A percentile compares a stretch with the other conserved stretches of the same genome.
phyloP scores from a whole-genome alignment of 2,329 filamentous ascomycete species.

The Sporothrix brasiliensis region DNA sequence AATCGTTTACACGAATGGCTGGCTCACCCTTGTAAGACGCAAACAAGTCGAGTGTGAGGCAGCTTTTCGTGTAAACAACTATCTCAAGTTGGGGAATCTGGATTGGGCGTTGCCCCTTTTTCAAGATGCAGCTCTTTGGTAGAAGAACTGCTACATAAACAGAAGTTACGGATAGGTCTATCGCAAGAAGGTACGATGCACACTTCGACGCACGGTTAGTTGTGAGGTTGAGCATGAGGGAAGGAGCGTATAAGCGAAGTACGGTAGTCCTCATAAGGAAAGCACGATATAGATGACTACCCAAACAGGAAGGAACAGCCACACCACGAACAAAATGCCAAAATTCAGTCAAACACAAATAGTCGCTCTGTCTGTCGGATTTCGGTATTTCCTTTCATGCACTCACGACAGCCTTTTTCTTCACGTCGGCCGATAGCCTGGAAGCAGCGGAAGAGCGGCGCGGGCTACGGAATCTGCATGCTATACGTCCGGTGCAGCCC shows the following conservation, averaged over 20 bases:
- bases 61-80: no score
- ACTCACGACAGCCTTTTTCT: not conserved
- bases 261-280: not conserved
- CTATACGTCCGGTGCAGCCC: not conserved
- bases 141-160: not conserved
- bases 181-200: not conserved
- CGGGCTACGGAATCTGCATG: not conserved
- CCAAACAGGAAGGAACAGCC: constrained; percentile 25
- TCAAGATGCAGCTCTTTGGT: not conserved
- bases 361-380: not conserved
- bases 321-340: not conserved
- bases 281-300: not conserved
- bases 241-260: not conserved
- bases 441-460: not conserved
- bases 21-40: not conserved
- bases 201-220: not conserved
- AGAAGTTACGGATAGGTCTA: no score
- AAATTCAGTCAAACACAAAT: constrained; percentile 12
- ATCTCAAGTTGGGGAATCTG: no score
- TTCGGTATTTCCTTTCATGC: not conserved
- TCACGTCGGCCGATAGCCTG: not conserved
- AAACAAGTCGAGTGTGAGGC: not conserved
- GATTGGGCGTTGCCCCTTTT: not conserved
- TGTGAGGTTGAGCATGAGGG: not conserved
- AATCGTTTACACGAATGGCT: no score